Evolutionary conservation across 495 filamentous ascomycete species (phyloP), one percentile per base, ranked within the genome.

Genomic region (Penicillium paxilli): DNA sequence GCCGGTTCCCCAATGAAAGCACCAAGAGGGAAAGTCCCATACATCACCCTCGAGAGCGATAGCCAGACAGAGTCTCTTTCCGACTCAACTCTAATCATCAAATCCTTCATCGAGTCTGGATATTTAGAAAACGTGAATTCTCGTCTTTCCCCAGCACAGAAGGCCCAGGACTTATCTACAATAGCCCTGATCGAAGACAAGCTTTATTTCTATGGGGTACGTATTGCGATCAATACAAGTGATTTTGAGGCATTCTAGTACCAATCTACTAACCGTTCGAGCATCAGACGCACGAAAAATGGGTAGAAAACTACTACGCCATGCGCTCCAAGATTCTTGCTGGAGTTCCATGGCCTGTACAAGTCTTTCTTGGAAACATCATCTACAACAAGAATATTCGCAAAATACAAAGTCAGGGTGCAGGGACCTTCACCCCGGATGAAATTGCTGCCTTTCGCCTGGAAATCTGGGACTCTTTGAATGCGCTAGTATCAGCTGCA

Each of bases 1-100:
- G 25, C 51, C 0, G 85, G 84, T 0, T 80, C 76, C 0, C 42
- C 66, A 0, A 35, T 30, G 19, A 55, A 64, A n/a, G 78, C 68
- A 1, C 84, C 85, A 0, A 74, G 66, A 22, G 81, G 82, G 16
- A 87, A 87, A 63, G 74, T 87, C 21, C 86, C 85, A 3, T 89
- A 87, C 60, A 47, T 71, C 23, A 48, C 62, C 11, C 46, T 64
- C 30, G 22, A 58, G 4, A 44, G 16, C 21, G 35, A 64, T 8
- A 51, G 74, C 0, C 46, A 51, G 16, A 19, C 41, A 0, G 16
- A 57, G 2, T 38, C 28, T 0, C 24, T 77, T 7, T 57, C 59
- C 8, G 86, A 89, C 62, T 80, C 83, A 1, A 64, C 72, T 0
- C 69, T 87, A n/a, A 87, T 87, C 55, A 66, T 68, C 25, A 64